These are phyloP conservation scores for Neotropicomus parvogracilis DNA, from an alignment of 1,284 basidiomycete species.

Conservation along the genomic window DNA sequence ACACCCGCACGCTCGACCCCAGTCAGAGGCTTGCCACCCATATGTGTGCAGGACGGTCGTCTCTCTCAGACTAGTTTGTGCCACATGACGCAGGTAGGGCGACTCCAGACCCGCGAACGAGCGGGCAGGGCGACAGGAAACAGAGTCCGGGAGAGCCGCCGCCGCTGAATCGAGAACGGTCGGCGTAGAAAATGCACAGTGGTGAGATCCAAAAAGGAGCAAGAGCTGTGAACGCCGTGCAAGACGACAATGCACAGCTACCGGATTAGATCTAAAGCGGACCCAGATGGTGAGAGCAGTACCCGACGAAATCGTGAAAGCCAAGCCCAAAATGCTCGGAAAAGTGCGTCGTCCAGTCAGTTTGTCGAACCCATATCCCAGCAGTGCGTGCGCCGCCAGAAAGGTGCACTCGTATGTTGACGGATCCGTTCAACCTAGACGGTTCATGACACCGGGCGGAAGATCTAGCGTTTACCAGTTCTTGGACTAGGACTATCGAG, in stretches of 20 bases:
- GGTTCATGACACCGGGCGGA: neutral
- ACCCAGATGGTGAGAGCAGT: neutral
- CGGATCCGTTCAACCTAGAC: neutral
- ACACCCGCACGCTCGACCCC: neutral
- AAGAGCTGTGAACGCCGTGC: neutral
- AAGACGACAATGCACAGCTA: slow-evolving; percentile 12
- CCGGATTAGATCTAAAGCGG: neutral
- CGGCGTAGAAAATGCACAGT: neutral
- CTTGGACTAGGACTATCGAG: neutral
- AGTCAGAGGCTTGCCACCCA: neutral
- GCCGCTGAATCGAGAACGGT: slow-evolving; percentile 1
- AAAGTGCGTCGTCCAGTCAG: slow-evolving; percentile 5
- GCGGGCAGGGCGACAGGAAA: neutral
- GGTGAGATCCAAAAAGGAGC: neutral
- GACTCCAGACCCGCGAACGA: neutral
- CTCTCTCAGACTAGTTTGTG: neutral
- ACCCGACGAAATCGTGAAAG: neutral
- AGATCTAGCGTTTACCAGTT: too few species aligned
- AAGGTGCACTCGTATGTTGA: neutral
- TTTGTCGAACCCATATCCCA: neutral
- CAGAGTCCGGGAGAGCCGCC: slow-evolving; percentile 1
- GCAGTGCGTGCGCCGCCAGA: neutral
- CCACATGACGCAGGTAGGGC: neutral
- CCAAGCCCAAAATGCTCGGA: slow-evolving; percentile 3
- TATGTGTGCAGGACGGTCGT: too few species aligned